Evolutionary conservation across 2,329 filamentous ascomycete genomes (phyloP), one percentile per base, ranked within the genome.

Genomic region (Pseudocercospora cruenta): DNA sequence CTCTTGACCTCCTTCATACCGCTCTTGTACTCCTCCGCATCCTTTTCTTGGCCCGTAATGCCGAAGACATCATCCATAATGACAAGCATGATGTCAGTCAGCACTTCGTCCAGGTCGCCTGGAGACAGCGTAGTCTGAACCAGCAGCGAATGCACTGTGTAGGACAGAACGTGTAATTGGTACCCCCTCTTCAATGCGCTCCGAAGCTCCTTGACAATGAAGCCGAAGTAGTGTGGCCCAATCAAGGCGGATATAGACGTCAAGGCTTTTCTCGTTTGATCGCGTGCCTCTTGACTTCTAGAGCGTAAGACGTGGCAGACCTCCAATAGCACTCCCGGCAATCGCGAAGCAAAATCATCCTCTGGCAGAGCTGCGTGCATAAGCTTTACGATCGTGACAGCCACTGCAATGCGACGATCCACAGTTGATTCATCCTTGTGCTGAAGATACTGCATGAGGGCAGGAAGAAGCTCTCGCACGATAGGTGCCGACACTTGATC

Each of bases 31-130:
- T 94, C 95, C 73, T 97, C 93, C 0, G 94, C 94, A 73, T 99
- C 95, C 79, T 99, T 99, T 76, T 99, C 94, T 80, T 97, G 91
- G 1, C 95, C 95, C 36, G 91, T 91, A 5, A 89, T 88, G 31
- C 96, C 96, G 75, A 99, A 99, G 12, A 96, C 95, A 76, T 99
- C 96, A 74, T 99, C 95, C 92, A 99, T 95, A 69, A 98, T 90
- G 51, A 99, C 88, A 1, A 88, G 86, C 54, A 96, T 89, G 51
- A 98, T 88, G 10, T 90, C 85, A 2, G 86, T 82, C 8, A 97
- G 82, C 74, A 94, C 97, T 76, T 97, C 94, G 75, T 99, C 93
- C 31, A 99, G 82, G 72, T 94, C 93, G 24, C 96, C 95, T 36
- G 55, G 14, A 26, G 31, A 39, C 10, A 58, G 55, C 55, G 16